Evolutionary conservation across 148 eudicot genomes (phyloP).

Genomic region (Polygonum maritimum): DNA sequence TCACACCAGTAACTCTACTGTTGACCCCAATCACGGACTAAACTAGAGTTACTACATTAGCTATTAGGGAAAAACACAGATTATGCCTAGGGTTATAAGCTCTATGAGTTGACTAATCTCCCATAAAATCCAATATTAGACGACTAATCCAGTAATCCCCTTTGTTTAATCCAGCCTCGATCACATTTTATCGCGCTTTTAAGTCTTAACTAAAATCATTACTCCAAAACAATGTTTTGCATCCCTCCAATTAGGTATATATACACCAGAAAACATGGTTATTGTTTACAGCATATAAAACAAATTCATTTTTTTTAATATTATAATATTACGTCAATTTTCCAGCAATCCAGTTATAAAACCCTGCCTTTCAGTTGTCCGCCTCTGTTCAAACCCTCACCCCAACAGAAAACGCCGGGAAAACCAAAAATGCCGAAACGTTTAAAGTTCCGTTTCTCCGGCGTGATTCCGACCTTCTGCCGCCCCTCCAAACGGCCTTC

Average conservation of each 20-base stretch:
- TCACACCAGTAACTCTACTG: background rate
- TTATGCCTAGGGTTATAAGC: background rate
- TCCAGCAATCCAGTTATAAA: background rate
- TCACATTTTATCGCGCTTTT: too few relatives aligned
- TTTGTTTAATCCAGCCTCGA: too few relatives aligned
- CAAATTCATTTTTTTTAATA: too few relatives aligned
- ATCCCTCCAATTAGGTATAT: too few relatives aligned
- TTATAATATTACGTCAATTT: too few relatives aligned
- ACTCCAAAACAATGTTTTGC: too few relatives aligned
- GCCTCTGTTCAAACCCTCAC: too few relatives aligned
- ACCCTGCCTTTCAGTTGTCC: background rate
- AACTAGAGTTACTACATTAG: background rate
- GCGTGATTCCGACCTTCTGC: slow-evolving; percentile 5
- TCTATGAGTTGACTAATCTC: background rate
- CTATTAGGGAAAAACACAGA: background rate
- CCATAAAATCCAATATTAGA: background rate
- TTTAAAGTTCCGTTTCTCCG: slow-evolving; percentile 9
- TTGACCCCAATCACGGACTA: background rate
- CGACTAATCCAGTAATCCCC: too few relatives aligned
- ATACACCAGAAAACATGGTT: too few relatives aligned
- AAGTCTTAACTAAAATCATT: too few relatives aligned
- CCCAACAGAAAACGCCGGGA: background rate
- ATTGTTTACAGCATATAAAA: too few relatives aligned
- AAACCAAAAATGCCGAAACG: slow-evolving; percentile 10
- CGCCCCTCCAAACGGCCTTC: slow-evolving; percentile 11